Evolutionary conservation across 2,329 filamentous ascomycete species (phyloP).

Genomic region (Xylaria sp.): DNA sequence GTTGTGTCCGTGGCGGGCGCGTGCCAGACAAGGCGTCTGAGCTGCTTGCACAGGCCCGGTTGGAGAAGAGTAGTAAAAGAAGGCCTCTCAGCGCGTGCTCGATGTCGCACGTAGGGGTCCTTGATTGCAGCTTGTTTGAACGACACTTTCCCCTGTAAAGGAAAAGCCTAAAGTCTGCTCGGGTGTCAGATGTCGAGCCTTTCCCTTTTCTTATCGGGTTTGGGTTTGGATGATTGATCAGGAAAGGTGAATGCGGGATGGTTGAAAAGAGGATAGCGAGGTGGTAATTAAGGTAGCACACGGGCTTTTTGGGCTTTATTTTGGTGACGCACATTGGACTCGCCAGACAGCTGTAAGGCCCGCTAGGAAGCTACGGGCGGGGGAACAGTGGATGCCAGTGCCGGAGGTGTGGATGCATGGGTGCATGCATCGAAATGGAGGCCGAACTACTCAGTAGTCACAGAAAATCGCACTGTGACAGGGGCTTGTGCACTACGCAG

Average conservation of each 20-base stretch:
- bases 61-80: conserved; percentile 7
- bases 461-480: conserved; percentile 7
- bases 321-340: conserved; percentile 53
- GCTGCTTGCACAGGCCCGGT: not conserved
- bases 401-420: conserved; percentile 35
- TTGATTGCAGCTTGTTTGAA: conserved; percentile 31
- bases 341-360: conserved; percentile 50
- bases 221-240: conserved; percentile 57
- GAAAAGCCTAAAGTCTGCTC: conserved; percentile 52
- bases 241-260: conserved; percentile 61
- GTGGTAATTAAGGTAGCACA: conserved; percentile 56
- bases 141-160: conserved; percentile 53
- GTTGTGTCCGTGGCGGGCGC: not conserved
- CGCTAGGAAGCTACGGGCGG: conserved; percentile 44
- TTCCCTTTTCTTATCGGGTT: conserved; percentile 50
- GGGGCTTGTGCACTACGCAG: not conserved
- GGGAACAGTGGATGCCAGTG: conserved; percentile 39
- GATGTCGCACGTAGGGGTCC: conserved; percentile 12
- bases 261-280: conserved; percentile 63
- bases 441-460: not conserved
- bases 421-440: conserved; percentile 35
- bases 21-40: conserved; percentile 23
- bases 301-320: conserved; percentile 51
- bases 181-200: conserved; percentile 41
- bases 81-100: conserved; percentile 17